Conservation (phyloP, 1,284 basidiomycete species). For the Tylopilus sp. region DNA sequence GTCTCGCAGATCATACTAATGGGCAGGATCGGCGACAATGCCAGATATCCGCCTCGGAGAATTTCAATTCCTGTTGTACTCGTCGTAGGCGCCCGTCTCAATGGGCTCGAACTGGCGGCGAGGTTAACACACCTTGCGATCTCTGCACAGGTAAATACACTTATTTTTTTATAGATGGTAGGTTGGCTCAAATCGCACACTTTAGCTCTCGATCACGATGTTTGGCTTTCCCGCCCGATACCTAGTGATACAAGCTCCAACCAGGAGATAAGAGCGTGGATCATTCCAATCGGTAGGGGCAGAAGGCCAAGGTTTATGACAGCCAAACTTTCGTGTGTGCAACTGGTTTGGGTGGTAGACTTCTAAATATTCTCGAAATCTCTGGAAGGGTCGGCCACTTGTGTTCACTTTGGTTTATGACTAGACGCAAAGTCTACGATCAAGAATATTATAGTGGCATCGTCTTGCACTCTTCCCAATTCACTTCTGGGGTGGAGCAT, state of each 20-base stretch:
- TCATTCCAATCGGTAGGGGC: conserved; percentile 38
- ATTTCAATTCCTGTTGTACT: conserved; percentile 38
- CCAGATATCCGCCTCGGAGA: conserved; percentile 22
- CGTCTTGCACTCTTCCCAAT: conserved; percentile 51
- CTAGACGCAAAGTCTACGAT: not conserved
- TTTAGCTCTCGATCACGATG: conserved; percentile 62
- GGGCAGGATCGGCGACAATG: conserved; percentile 33
- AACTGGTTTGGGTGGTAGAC: conserved; percentile 50
- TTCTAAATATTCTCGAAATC: conserved; percentile 45
- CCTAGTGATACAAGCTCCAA: conserved; percentile 45
- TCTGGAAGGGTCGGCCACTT: conserved; percentile 28
- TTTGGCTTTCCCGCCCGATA: conserved; percentile 61
- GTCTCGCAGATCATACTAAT: not conserved
- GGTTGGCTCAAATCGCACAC: conserved; percentile 71
- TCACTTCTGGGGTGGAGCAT: conserved; percentile 44
- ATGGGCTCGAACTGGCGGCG: conserved; percentile 49
- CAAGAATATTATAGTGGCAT: conserved; percentile 35
- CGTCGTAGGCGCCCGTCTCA: conserved; percentile 51
- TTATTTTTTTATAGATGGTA: conserved; percentile 50
- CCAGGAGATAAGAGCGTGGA: conserved; percentile 44
- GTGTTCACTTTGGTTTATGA: not conserved
- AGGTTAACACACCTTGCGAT: conserved; percentile 48
- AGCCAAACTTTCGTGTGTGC: conserved; percentile 50
- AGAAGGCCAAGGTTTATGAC: conserved; percentile 38
- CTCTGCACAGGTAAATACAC: conserved; percentile 2